Evolutionary conservation across 164 flowering plant genomes (phyloP), one percentile per base, ranked within the genome.

Genomic region (Vitis amurensis): DNA sequence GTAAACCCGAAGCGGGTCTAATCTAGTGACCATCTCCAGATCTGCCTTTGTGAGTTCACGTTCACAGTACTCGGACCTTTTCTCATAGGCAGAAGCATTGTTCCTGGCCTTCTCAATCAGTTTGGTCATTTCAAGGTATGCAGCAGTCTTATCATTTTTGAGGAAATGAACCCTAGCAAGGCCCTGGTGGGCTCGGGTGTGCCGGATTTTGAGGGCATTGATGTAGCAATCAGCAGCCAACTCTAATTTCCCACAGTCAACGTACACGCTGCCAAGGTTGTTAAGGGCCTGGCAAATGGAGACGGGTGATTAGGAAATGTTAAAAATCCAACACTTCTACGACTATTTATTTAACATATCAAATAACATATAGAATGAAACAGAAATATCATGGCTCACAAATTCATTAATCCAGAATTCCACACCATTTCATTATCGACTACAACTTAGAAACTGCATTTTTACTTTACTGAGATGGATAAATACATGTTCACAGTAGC

Each of bases 81-180:
- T 95, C 79, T 95, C 99, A 74, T 90, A 95, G 9, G 98, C 99
- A 57, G 99, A 95, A 59, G 99, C 99, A 74, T 91, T 95, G 76
- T 86, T 93, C 61, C 75, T 79, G 13, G 98, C 99, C 83, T 90
- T 95, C 63, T 86, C 90, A 57, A 95, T 95, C 75, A 95, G 86
- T 78, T 85, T 84, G 8, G 98, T 90, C 98, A 95, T 95, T 79
- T 95, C 98, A 13, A 85, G 86, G 58, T 90, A 95, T 3, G 99
- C 99, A 62, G 94, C 94, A 67, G 71, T 71, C 67, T 82, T 86
- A 48, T 93, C 91, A 68, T 87, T 86, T 74, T 81, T 83, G 10
- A 95, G 89, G 77, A 59, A 91, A 84, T 90, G 90, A 23, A 95
- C 99, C 61, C 99, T 88, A 47, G 99, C 99, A 75, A 95, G 90